Base-by-base conservation (phyloP, 140 eudicot genomes). In the Stevia rebaudiana region DNA sequence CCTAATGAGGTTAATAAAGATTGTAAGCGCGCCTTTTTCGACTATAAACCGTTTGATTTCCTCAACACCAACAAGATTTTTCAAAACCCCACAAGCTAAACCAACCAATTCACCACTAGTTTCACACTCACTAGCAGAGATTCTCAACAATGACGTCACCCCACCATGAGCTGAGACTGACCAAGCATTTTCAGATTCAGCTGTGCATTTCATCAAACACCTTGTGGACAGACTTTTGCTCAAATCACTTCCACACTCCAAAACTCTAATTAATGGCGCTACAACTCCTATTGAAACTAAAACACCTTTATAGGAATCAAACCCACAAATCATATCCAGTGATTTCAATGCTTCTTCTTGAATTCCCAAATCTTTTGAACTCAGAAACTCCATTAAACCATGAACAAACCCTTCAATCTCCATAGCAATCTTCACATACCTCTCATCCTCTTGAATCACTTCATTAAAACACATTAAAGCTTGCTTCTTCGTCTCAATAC, bases 81-180 rank as follows among this genome's bases (percentile, higher is more conserved):
- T 83, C 81, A 89, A 65, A 65, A 89, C 91, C 43, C 86, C 81
- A 83, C 95, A 89, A 76, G 81, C 82, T 64, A 82, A 78, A 61
- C 81, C 55, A 43, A 86, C 67, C 80, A 89, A 83, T 55, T 81
- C 88, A 63, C 67, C 44, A 19, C 52, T 57, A 69, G 35, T 37
- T 33, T 81, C 86, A 37, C 41, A 68, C 52, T 64, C 71, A 22
- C 52, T 63, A 15, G 43, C 65, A 47, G 61, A 56, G 6, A 73
- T 73, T 24, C 40, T 55, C 54, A 89, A 70, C 63, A 89, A 67
- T 6, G 79, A 72, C 23, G 86, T 79, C 25, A 85, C 95, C 54
- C 97, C 97, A 11, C 97, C 95, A 48, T 89, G 95, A 67, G 97
- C 90, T 6, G 95, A 85, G 72, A 89, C 71, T 2, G 95, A 75